Conservation (phyloP, 169 alveolate species). For the Plasmodium vivax region DNA sequence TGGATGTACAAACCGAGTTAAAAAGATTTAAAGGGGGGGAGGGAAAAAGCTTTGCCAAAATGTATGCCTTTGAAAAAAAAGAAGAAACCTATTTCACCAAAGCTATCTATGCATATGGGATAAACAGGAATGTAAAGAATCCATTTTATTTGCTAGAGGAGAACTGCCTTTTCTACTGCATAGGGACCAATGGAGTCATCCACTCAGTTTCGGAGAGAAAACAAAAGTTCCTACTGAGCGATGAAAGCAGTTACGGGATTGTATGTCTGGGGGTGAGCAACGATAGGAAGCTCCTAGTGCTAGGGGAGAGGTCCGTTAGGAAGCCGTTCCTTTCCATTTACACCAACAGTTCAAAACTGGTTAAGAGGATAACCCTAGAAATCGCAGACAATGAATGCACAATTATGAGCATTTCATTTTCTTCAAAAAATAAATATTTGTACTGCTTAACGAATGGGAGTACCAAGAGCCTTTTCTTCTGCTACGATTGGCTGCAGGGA, state of each 20-base stretch:
- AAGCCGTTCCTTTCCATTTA: constrained; percentile 63
- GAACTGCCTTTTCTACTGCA: constrained; percentile 39
- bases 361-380: constrained; percentile 39
- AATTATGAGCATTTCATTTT: constrained; percentile 50
- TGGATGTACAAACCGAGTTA: neutral
- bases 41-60: neutral
- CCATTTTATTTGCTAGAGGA: constrained; percentile 58
- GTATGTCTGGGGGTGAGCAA: constrained; percentile 55
- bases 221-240: constrained; percentile 50
- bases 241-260: constrained; percentile 64
- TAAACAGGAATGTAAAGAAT: constrained; percentile 35
- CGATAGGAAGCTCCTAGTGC: constrained; percentile 55
- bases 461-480: constrained; percentile 70
- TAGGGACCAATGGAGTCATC: constrained; percentile 66
- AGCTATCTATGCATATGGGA: constrained; percentile 71
- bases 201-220: constrained; percentile 43
- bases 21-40: neutral
- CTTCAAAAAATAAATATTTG: constrained; percentile 67
- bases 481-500: constrained; percentile 62
- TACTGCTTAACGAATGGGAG: constrained; percentile 70
- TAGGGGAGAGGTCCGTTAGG: constrained; percentile 59
- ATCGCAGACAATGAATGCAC: constrained; percentile 60
- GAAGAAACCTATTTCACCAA: constrained; percentile 48
- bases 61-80: constrained; percentile 36
- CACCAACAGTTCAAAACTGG: constrained; percentile 7